Percentiles rank a stretch among this genome's conserved stretches.
phyloP scores from a whole-genome alignment of 2,329 filamentous ascomycete genomes.

The Pyricularia pennisetigena region DNA sequence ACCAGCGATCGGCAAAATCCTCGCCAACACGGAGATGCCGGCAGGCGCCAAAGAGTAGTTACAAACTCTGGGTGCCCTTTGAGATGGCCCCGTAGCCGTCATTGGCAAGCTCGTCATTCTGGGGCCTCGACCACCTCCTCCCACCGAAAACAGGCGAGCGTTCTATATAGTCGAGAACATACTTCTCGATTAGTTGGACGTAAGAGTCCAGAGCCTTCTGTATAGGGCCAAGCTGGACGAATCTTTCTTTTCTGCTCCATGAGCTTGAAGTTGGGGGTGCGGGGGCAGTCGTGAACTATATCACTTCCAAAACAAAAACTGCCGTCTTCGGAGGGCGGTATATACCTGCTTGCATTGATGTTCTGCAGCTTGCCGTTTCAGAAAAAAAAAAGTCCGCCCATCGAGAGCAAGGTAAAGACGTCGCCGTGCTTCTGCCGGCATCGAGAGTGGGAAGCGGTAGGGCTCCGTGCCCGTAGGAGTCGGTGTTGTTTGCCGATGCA shows the following conservation, averaged over 20 bases:
- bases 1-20: conserved; percentile 89
- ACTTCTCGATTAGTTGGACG: conserved; percentile 60
- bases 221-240: conserved; percentile 63
- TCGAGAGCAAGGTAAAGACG: conserved; percentile 44
- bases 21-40: conserved; percentile 93
- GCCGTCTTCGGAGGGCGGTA: conserved; percentile 40
- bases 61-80: conserved; percentile 83
- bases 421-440: conserved; percentile 39
- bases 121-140: conserved; percentile 33
- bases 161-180: conserved; percentile 58
- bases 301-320: conserved; percentile 68
- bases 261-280: conserved; percentile 70
- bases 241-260: conserved; percentile 94
- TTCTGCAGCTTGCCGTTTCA: conserved; percentile 41
- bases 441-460: conserved; percentile 75
- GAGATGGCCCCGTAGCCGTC: conserved; percentile 90
- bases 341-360: conserved; percentile 44
- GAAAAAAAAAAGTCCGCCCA: too few species aligned
- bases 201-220: conserved; percentile 54
- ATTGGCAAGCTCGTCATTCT: conserved; percentile 69
- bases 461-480: conserved; percentile 95
- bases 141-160: conserved; percentile 60
- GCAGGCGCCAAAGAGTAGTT: conserved; percentile 88
- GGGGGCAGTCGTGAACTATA: conserved; percentile 78
- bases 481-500: conserved; percentile 78